phyloP scores from a whole-genome alignment of 2,329 filamentous ascomycete species.

The Penicillium vulpinum region DNA sequence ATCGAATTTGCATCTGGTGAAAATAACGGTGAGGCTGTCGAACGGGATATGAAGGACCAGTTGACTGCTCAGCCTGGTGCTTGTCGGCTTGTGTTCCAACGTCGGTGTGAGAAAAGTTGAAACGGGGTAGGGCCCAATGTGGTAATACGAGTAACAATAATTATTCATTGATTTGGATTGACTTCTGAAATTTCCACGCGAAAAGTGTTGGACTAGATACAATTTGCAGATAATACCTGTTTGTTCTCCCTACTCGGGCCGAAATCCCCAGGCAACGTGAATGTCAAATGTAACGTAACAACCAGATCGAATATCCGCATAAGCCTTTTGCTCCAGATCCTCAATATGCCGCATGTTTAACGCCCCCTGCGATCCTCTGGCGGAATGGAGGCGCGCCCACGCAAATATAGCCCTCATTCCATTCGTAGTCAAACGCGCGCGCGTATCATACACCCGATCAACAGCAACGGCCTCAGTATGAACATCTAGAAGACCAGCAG shows the following conservation, averaged over 20 bases:
- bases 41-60: constrained; percentile 8
- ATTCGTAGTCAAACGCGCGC: not conserved
- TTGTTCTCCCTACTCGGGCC: not conserved
- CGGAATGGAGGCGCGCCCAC: not conserved
- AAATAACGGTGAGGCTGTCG: not conserved
- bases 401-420: constrained; percentile 1
- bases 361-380: not conserved
- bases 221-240: not conserved
- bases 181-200: no score
- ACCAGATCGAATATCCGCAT: constrained; percentile 11
- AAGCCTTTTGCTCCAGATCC: constrained; percentile 2
- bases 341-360: not conserved
- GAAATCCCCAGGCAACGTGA: constrained; percentile 8
- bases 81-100: not conserved
- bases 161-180: not conserved
- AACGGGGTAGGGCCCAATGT: not conserved
- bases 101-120: not conserved
- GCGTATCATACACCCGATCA: not conserved
- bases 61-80: constrained; percentile 4
- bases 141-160: not conserved
- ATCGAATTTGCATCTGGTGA: constrained; percentile 3
- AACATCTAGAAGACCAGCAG: not conserved
- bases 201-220: not conserved
- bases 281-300: constrained; percentile 14
- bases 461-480: not conserved